Base-by-base conservation (phyloP, 495 filamentous ascomycete genomes). In the Podospora pseudoanserina region DNA sequence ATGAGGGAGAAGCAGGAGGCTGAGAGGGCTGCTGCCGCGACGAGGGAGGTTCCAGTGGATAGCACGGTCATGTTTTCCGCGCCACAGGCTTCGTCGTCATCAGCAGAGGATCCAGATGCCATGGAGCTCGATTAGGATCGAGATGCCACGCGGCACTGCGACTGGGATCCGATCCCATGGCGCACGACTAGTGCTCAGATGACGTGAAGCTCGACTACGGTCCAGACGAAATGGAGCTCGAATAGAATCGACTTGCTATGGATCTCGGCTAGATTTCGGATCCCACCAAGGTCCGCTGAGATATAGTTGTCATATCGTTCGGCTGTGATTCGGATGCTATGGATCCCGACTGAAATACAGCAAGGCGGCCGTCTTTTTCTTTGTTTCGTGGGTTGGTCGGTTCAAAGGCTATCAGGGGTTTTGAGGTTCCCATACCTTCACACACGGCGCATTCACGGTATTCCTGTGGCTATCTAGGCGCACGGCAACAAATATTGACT, bases 101-200 rank as follows among this genome's bases (percentile, higher is more conserved):
- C 49, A 65, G 20, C 3, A n/a, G 49, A 44, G 60, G 53, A 90
- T 74, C 79, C 83, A 9, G 89, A 92, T 81, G 89, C 88, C 59
- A 92, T 92, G 90, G 90, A 92, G 64, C 80, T 91, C 49, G 89
- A 87, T 63, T 90, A 73, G 81, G 26, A 6, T 2, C n/a, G 53
- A 66, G 65, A 23, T 23, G 20, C 1, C 20, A 23, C 1, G 20
- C 20, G 20, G 20, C 20, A 23, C 1, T 1, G 20, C 49, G 89
- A 87, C 64, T 90, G 2, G 23, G 23, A 23, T 23, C 23, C 23
- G 23, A 23, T 1, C 23, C 23, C 23, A 23, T 23, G 23, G 23
- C 23, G 23, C 23, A 23, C 23, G 23, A 23, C 23, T 23, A 23
- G 23, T 23, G 23, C 23, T 23, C 23, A 23, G 23, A 23, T 23